Conservation (phyloP, 2,329 filamentous ascomycete species). For the Monosporascus sp. region DNA sequence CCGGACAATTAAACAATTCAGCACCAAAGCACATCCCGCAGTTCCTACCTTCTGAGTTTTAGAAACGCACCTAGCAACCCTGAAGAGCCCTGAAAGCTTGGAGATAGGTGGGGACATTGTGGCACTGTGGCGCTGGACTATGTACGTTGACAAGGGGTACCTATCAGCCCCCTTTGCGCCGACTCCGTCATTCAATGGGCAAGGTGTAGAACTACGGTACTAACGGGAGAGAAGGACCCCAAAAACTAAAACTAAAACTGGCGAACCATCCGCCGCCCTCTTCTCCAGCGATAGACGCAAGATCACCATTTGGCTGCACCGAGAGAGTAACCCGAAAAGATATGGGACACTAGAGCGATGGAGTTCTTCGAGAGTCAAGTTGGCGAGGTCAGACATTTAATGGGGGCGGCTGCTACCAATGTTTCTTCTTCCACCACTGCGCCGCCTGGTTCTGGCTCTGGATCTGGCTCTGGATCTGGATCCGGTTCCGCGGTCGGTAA, state of each 20-base stretch:
- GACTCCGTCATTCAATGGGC: too few relatives aligned
- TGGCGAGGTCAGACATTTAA: constrained; percentile 21
- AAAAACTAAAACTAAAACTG: not conserved
- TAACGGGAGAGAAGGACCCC: not conserved
- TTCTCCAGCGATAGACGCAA: not conserved
- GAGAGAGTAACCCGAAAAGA: not conserved
- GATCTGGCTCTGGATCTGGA: not conserved
- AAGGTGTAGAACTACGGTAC: too few relatives aligned
- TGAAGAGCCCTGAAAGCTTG: too few relatives aligned
- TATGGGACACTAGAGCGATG: constrained; percentile 14
- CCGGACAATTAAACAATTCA: too few relatives aligned
- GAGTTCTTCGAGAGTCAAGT: constrained; percentile 31
- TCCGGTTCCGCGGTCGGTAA: constrained; percentile 9
- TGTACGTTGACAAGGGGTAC: too few relatives aligned
- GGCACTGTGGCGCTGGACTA: too few relatives aligned
- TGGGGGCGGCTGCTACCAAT: not conserved
- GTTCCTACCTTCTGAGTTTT: too few relatives aligned
- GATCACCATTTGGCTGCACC: not conserved
- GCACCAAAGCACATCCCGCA: too few relatives aligned
- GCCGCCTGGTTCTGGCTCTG: not conserved
- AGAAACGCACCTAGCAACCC: too few relatives aligned
- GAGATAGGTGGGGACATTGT: too few relatives aligned
- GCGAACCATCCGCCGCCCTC: not conserved
- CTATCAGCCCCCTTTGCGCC: too few relatives aligned
- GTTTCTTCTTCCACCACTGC: constrained; percentile 3